Evolutionary conservation across 2,329 filamentous ascomycete genomes (phyloP).

Genomic region (Fusarium lyarnte): DNA sequence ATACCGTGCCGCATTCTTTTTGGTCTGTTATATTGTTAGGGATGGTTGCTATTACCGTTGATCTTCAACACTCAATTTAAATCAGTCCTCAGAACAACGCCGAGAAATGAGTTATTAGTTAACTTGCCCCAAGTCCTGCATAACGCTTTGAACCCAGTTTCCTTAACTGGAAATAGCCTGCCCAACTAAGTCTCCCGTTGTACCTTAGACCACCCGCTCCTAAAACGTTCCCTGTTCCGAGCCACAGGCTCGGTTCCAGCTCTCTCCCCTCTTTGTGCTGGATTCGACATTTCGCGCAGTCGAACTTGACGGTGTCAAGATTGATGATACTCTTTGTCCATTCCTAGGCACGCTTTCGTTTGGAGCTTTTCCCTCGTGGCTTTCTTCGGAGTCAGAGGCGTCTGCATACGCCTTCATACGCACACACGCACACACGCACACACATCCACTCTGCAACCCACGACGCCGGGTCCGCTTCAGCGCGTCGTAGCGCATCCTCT

Average conservation of each 20-base stretch:
- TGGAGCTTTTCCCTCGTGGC: neutral
- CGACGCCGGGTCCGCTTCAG: conserved; percentile 13
- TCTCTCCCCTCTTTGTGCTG: conserved; percentile 31
- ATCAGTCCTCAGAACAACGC: conserved; percentile 24
- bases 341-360: conserved; percentile 17
- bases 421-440: neutral
- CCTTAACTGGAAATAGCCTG: conserved; percentile 36
- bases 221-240: conserved; percentile 33
- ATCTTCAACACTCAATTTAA: conserved; percentile 34
- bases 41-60: conserved; percentile 5
- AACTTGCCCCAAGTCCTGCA: conserved; percentile 10
- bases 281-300: conserved; percentile 31
- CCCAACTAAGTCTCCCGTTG: conserved; percentile 19
- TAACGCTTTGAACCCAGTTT: conserved; percentile 36
- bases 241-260: conserved; percentile 24
- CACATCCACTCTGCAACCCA: conserved; percentile 24
- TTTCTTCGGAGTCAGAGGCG: neutral
- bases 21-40: neutral
- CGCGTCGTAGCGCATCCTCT: conserved; percentile 24
- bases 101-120: conserved; percentile 24
- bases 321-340: conserved; percentile 26
- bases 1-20: neutral
- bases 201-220: conserved; percentile 28
- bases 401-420: neutral
- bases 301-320: conserved; percentile 14